Percentiles rank a stretch among this genome's conserved stretches.
Conservation (phyloP, 768 basidiomycete species). For the Rhizopogon roseolus region DNA sequence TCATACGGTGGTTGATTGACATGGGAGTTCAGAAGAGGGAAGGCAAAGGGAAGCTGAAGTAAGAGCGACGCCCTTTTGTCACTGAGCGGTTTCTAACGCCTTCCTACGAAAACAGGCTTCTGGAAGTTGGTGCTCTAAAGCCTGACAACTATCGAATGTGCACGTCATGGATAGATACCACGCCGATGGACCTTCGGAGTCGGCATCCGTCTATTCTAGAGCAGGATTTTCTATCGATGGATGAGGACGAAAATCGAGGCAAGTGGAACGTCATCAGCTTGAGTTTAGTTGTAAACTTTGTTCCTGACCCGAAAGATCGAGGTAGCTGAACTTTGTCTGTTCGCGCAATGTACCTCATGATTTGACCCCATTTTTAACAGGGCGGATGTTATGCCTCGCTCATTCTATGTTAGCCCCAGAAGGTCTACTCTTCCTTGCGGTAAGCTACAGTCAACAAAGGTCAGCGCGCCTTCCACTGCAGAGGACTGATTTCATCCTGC, state of each 20-base stretch:
- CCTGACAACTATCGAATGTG: constrained; percentile 75
- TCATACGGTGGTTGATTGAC: constrained; percentile 72
- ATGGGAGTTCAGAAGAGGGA: constrained; percentile 28
- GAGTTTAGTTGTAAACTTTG: constrained; percentile 88
- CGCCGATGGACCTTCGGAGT: constrained; percentile 80
- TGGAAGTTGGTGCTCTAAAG: constrained; percentile 86
- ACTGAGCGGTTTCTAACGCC: neutral
- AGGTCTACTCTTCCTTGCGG: constrained; percentile 69
- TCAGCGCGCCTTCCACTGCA: too few relatives aligned
- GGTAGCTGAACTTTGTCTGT: constrained; percentile 36
- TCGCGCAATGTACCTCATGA: neutral
- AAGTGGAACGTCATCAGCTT: constrained; percentile 81
- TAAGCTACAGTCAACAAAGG: constrained; percentile 29
- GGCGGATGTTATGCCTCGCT: constrained; percentile 65
- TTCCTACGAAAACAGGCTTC: constrained; percentile 44
- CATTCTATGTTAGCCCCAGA: constrained; percentile 47
- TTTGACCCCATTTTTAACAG: constrained; percentile 30
- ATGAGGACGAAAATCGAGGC: constrained; percentile 40
- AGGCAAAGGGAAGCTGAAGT: constrained; percentile 30
- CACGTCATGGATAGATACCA: constrained; percentile 64
- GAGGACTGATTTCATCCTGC: constrained; percentile 5
- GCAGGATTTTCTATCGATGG: constrained; percentile 78
- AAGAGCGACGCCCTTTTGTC: constrained; percentile 3
- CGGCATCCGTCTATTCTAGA: constrained; percentile 78
- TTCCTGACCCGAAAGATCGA: constrained; percentile 68